A percentile compares a stretch with the other conserved stretches of the same genome.
Conservation (phyloP, 345 rosid genomes). For the Pistacia vera region DNA sequence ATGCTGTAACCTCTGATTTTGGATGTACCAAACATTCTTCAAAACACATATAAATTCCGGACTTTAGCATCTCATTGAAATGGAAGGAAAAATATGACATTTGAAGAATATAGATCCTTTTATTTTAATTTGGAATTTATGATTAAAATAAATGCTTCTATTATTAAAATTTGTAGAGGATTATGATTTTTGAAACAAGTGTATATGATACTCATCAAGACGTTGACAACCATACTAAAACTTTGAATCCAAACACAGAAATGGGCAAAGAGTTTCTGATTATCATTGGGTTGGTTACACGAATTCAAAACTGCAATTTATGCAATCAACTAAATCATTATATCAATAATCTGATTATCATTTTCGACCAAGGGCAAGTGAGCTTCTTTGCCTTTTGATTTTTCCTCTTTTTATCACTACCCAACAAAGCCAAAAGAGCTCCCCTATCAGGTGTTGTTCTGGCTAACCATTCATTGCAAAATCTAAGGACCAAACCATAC, state of each 20-base stretch:
- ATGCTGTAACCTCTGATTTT: neutral
- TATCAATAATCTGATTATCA: neutral
- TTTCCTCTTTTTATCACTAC: neutral
- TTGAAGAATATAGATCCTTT: neutral
- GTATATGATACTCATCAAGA: too few species aligned
- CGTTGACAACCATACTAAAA: neutral
- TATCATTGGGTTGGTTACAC: neutral
- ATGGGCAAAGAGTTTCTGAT: neutral
- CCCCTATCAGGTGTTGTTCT: neutral
- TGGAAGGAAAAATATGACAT: neutral
- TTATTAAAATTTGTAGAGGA: too few species aligned
- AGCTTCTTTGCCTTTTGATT: neutral
- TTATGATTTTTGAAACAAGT: too few species aligned
- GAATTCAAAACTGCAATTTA: neutral
- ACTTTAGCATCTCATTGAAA: neutral
- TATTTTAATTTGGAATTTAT: neutral
- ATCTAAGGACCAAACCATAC: neutral
- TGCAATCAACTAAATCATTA: neutral
- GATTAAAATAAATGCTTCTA: too few species aligned
- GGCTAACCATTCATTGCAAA: neutral
- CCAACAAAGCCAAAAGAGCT: neutral
- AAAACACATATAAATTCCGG: neutral
- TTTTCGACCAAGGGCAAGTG: neutral
- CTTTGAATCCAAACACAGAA: neutral
- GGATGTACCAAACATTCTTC: neutral